Evolutionary conservation across 345 rosid species (phyloP), one percentile per base, ranked within the genome.

Genomic region (Reutealis trisperma): DNA sequence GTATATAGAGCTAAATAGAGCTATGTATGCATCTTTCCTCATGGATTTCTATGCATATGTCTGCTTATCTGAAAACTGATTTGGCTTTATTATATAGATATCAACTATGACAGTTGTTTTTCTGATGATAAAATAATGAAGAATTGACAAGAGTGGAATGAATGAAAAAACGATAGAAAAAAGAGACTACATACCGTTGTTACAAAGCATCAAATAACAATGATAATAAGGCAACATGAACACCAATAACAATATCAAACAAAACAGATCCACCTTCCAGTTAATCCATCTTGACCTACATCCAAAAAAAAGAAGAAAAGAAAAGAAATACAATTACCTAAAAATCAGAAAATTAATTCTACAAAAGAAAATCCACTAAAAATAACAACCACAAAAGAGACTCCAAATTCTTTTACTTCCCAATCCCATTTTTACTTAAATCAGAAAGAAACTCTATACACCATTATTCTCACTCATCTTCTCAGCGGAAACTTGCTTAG

Each of bases 191-290:
- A 47, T 87, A 95, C 99, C 98, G 51, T 82, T 89, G 76, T 92
- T 93, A 84, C 95, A 84, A 75, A 96, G 96, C 98, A 93, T 93
- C 89, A 96, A 82, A 90, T 93, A 92, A 82, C 98, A 96, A 84
- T 96, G 99, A 84, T 96, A 93, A 82, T 91, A 96, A 4, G 98
- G 99, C 83, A 96, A 78, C 93, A 93, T 83, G 88, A 96, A 96
- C 83, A 96, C 96, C 77, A 96, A 88, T 30, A 96, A 87, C 84
- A 90, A 79, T 76, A 96, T 96, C 87, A 96, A 84, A 85, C 97
- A 93, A 79, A 92, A 93, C 74, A 96, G 86, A 83, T 96, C 99
- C 80, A 92, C 87, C 86, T 93, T 96, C 99, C 99, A 96, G 82
- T 96, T 96, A 24, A 93, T 84, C 98, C 91, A 88, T 85, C 97